Evolutionary conservation across 83 land plant genomes (phyloP).

Genomic region (Picea engelmannii): DNA sequence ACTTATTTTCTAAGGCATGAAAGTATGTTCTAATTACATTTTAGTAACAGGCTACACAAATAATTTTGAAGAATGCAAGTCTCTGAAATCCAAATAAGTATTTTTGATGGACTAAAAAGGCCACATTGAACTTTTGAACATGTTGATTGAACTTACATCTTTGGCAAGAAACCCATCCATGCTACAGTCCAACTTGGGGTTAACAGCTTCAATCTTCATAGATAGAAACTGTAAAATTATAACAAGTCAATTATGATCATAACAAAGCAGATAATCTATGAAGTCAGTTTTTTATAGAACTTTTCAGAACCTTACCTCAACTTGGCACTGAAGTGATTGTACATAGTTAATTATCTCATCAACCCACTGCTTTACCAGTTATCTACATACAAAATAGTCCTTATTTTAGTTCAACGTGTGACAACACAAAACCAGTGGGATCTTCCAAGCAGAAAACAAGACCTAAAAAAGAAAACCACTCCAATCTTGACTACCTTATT

Average conservation of each 20-base stretch:
- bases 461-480: not conserved
- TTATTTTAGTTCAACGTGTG: not conserved
- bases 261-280: not conserved
- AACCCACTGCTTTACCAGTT: constrained; percentile 15
- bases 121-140: not conserved
- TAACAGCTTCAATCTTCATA: constrained; percentile 58
- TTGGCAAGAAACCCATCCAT: constrained; percentile 31
- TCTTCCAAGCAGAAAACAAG: not conserved
- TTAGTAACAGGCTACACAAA: not conserved
- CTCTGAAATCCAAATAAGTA: not conserved
- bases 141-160: constrained; percentile 27
- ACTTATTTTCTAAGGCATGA: too few relatives aligned
- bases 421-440: not conserved
- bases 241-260: not conserved
- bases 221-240: constrained; percentile 32
- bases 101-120: not conserved
- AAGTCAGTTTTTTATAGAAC: not conserved
- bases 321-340: constrained; percentile 10
- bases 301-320: not conserved
- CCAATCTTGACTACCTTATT: constrained; percentile 57
- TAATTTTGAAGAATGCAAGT: not conserved
- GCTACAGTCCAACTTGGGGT: constrained; percentile 44
- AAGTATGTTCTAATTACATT: not conserved
- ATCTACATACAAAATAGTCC: not conserved
- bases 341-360: constrained; percentile 21